These are phyloP conservation scores for Talaromyces sp. DNA, from an alignment of 2,329 filamentous ascomycete species.

Conservation along the genomic window DNA sequence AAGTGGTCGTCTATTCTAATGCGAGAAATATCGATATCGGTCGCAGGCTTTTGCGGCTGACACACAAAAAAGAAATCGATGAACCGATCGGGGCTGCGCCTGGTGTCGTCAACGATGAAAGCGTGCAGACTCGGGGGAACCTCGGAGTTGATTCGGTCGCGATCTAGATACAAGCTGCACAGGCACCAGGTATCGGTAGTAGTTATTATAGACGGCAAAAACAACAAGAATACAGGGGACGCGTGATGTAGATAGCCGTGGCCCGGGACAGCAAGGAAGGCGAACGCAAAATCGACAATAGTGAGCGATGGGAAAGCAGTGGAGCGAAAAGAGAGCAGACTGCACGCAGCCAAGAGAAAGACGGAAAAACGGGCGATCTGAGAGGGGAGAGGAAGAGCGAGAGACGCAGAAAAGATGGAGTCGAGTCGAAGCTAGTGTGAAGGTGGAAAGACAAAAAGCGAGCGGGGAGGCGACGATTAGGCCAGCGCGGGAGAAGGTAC, in stretches of 20 bases:
- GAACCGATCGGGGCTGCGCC: background rate
- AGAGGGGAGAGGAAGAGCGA: background rate
- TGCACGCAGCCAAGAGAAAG: background rate
- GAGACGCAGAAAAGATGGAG: background rate
- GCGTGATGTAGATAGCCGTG: background rate
- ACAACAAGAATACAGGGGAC: background rate
- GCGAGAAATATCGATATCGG: background rate
- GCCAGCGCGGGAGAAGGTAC: background rate
- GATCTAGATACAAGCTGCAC: background rate
- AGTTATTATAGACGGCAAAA: background rate
- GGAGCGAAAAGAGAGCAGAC: background rate
- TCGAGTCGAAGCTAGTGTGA: background rate
- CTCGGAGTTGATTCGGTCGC: background rate
- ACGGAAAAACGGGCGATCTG: background rate
- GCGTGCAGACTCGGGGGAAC: background rate
- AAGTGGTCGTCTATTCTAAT: background rate
- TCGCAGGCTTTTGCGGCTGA: background rate
- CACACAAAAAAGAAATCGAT: background rate
- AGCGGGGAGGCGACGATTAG: background rate
- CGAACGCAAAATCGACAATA: background rate
- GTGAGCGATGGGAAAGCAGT: background rate
- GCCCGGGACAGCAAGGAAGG: background rate
- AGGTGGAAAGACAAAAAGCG: background rate
- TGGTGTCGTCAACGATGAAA: background rate
- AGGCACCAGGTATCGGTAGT: background rate